These are phyloP conservation scores for Isoetes taiwanensis DNA, from an alignment of 75 land plant genomes.

Conservation along the genomic window DNA sequence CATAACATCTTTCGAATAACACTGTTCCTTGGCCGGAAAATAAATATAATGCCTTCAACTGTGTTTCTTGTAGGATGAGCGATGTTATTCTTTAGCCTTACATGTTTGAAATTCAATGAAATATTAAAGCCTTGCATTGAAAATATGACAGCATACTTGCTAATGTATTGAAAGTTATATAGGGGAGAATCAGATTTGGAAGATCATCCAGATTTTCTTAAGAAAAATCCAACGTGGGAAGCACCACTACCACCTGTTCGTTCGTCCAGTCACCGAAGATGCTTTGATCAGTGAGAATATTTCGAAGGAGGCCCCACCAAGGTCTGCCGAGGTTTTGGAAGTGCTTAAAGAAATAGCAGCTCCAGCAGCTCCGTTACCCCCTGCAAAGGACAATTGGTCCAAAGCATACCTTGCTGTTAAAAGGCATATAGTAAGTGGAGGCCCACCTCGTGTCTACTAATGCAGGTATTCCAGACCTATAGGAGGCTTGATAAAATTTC, in stretches of 20 bases:
- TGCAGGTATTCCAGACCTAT: not conserved
- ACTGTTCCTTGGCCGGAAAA: too few relatives aligned
- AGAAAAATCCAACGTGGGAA: not conserved
- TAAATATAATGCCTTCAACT: too few relatives aligned
- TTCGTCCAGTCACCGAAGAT: not conserved
- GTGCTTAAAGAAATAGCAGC: not conserved
- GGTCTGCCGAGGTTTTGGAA: not conserved
- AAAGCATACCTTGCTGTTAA: not conserved
- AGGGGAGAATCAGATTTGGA: conserved; percentile 2
- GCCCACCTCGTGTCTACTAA: not conserved
- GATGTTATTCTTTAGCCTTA: too few relatives aligned
- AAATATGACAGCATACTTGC: too few relatives aligned
- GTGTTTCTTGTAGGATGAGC: too few relatives aligned
- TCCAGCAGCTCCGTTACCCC: not conserved
- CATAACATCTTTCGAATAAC: too few relatives aligned
- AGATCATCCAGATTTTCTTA: not conserved
- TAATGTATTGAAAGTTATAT: too few relatives aligned
- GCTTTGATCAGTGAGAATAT: too few relatives aligned
- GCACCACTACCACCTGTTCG: not conserved
- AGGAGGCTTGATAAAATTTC: not conserved
- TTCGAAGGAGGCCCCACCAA: not conserved
- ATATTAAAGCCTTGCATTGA: too few relatives aligned
- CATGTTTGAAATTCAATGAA: too few relatives aligned
- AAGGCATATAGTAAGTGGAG: not conserved
- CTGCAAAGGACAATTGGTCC: not conserved